These are phyloP conservation scores for Aspergillus cejpii DNA, from an alignment of 2,329 filamentous ascomycete species.

Conservation along the genomic window DNA sequence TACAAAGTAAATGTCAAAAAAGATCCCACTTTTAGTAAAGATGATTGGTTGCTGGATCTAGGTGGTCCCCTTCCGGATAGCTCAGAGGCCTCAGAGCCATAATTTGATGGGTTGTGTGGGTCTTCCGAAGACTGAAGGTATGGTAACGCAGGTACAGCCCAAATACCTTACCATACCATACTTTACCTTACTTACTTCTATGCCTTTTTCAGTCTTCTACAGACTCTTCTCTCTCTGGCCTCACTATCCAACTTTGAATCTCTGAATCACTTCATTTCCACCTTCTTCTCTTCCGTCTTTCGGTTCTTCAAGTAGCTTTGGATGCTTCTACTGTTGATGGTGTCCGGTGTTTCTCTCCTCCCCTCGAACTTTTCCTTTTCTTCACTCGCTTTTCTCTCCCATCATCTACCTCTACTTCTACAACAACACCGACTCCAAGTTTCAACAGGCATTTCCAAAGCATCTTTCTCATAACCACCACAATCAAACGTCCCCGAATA, in stretches of 20 bases:
- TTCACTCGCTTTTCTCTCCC: constrained; percentile 8
- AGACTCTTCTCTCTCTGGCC: neutral
- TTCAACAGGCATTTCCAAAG: constrained; percentile 9
- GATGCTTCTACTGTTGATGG: neutral
- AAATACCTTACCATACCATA: neutral
- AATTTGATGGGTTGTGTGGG: neutral
- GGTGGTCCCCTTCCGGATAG: neutral
- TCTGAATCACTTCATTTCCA: neutral
- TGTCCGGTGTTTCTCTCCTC: constrained; percentile 4
- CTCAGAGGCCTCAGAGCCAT: neutral
- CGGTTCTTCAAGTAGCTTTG: neutral
- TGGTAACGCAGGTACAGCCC: constrained; percentile 1
- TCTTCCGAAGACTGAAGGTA: neutral
- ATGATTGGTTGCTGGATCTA: neutral
- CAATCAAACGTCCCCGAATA: constrained; percentile 3
- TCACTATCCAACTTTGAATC: neutral
- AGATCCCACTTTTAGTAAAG: neutral
- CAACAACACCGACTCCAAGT: constrained; percentile 11
- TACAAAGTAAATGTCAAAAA: neutral
- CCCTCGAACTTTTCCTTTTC: constrained; percentile 9
- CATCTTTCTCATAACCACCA: constrained; percentile 1
- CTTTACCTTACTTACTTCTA: neutral
- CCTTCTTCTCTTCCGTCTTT: neutral
- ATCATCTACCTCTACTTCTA: constrained; percentile 12
- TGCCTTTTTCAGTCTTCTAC: neutral